phyloP scores from a whole-genome alignment of 1,139 yeast genomes.

The Hansenula sp. region DNA sequence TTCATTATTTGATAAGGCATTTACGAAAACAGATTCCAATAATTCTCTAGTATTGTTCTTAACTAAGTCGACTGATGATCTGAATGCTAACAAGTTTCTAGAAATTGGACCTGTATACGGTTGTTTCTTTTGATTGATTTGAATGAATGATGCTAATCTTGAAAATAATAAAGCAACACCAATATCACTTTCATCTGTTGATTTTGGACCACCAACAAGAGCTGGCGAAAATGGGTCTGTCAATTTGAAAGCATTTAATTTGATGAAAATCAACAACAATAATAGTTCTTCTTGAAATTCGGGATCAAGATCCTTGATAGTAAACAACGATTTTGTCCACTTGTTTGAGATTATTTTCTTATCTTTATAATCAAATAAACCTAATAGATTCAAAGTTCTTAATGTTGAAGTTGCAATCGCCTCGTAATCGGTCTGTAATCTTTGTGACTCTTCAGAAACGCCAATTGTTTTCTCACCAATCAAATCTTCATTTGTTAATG shows the following conservation, averaged over 20 bases:
- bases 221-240: slow-evolving; percentile 28
- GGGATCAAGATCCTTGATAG: slow-evolving; percentile 24
- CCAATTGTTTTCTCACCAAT: slow-evolving; percentile 32
- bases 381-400: slow-evolving; percentile 55
- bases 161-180: slow-evolving; percentile 47
- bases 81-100: slow-evolving; percentile 56
- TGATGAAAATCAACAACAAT: slow-evolving; percentile 43
- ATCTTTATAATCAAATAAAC: slow-evolving; percentile 39
- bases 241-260: slow-evolving; percentile 33
- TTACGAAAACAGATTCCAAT: slow-evolving; percentile 50
- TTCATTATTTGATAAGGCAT: slow-evolving; percentile 52
- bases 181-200: slow-evolving; percentile 27
- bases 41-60: slow-evolving; percentile 49
- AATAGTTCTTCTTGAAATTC: slow-evolving; percentile 35
- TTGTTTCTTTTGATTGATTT: slow-evolving; percentile 50
- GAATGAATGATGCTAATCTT: slow-evolving; percentile 54
- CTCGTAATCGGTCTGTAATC: slow-evolving; percentile 43
- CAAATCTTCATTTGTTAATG: slow-evolving; percentile 29
- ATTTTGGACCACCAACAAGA: slow-evolving; percentile 29
- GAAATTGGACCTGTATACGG: slow-evolving; percentile 72
- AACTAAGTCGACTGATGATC: slow-evolving; percentile 61
- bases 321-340: slow-evolving; percentile 54
- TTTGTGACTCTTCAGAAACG: slow-evolving; percentile 22
- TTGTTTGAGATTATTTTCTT: slow-evolving; percentile 40
- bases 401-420: slow-evolving; percentile 56